These are phyloP conservation scores for Russula sp. DNA, from an alignment of 768 basidiomycete genomes.

Conservation along the genomic window DNA sequence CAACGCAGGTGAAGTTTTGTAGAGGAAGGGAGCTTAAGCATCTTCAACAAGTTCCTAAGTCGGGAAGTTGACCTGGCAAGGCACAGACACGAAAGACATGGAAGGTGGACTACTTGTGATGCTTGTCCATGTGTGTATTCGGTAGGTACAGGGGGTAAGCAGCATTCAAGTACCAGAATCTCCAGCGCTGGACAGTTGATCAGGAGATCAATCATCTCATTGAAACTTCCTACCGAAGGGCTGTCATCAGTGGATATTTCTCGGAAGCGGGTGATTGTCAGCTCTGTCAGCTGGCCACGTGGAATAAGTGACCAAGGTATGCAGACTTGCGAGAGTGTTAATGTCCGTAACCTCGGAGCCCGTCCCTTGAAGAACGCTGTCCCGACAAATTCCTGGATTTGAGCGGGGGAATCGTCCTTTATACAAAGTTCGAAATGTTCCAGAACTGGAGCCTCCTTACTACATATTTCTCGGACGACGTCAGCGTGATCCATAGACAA, in stretches of 20 bases:
- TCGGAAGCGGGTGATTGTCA: not conserved
- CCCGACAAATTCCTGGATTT: not conserved
- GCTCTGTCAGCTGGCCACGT: not conserved
- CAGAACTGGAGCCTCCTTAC: not conserved
- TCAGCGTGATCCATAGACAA: not conserved
- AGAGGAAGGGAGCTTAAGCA: too few relatives aligned
- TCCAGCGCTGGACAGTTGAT: too few relatives aligned
- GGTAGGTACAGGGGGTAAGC: not conserved
- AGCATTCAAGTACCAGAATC: not conserved
- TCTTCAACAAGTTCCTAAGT: too few relatives aligned
- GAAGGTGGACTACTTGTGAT: not conserved
- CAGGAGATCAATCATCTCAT: not conserved
- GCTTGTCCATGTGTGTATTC: not conserved
- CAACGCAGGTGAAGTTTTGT: not conserved
- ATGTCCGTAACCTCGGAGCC: not conserved
- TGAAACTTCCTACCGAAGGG: not conserved
- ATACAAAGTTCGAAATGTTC: conserved; percentile 7
- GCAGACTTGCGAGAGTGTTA: not conserved
- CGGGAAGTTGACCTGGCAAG: too few relatives aligned
- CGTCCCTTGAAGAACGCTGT: not conserved
- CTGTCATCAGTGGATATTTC: not conserved
- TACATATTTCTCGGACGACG: not conserved
- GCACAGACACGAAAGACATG: too few relatives aligned
- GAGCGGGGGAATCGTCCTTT: not conserved
- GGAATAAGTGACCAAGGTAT: conserved; percentile 8